Base-by-base conservation (phyloP, 352 stramenopile species). In the Halophytophthora polymorphica region DNA sequence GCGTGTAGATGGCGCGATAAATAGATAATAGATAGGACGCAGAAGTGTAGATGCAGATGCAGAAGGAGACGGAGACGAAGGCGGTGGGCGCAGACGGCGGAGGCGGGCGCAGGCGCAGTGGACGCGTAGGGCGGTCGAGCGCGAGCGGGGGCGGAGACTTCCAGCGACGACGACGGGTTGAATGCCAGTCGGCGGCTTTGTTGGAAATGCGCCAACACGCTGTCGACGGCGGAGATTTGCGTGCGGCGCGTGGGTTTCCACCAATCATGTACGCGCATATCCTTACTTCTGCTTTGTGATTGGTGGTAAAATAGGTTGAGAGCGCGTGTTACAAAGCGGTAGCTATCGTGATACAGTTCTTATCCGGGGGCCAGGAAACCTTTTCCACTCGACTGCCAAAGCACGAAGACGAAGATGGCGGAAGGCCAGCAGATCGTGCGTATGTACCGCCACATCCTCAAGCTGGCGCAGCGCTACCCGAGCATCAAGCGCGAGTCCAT, bases 401-500 rank as follows among this genome's bases (percentile, higher is more conserved):
- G 45, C 7, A 28, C 21, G 31, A 21, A 17, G 12, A 25, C 1
- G 7, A 45, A 13, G 15, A 74, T 84, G 70, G 63, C 71, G 18
- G 63, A 77, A 14, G 53, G 50, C 25, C 71, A 71, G 45, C 66
- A 88, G 45, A 76, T 95, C 41, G 56, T 84, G 69, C 79, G 72
- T 56, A 72, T 93, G 64, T 93, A 93, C 61, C 74, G 83, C 35
- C 78, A 69, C 46, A 79, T 96, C 37, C 77, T 95, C 41, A 87
- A 92, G 81, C 66, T 94, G 47, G 83, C 77, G 41, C 74, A 84
- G 62, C 69, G 73, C 42, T 94, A 91, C 62, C 83, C 83, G 56
- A 94, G 83, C 72, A 50, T 94, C 55, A 94, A 94, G 74, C 78
- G 81, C 43, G 69, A 88, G 36, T 76, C 81, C 13, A 86, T 95